Evolutionary conservation across 2,329 filamentous ascomycete species (phyloP), one percentile per base, ranked within the genome.

Genomic region (Calonectria multiphialidica): DNA sequence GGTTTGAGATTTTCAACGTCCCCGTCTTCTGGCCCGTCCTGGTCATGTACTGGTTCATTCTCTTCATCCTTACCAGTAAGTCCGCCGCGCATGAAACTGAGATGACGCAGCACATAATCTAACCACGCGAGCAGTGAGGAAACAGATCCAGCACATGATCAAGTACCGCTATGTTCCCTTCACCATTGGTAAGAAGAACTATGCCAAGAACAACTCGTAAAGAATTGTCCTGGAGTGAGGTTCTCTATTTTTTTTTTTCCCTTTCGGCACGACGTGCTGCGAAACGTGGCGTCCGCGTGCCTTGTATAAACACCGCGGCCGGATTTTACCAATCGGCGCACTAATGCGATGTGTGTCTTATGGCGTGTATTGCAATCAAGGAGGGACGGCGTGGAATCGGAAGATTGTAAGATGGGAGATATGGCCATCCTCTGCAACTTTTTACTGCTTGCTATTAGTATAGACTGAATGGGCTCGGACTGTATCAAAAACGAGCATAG

Each of bases 121-220:
- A 45, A 65, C 66, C 35, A 16, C 21, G 47, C 47, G 37, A 63
- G 35, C 79, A 98, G 95, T 99, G 97, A 92, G 97, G 86, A 95
- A 97, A 89, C 97, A 99, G 87, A 99, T 99, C 80, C 97, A 99
- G 88, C 97, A 98, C 87, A 99, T 99, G 97, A 96, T 99, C 90
- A 99, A 98, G 89, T 99, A 98, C 88, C 95, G 96, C 86, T 99
- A 98, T 83, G 95, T 98, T 35, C 95, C 96, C 47, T 98, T 98
- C 87, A 93, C 94, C 47, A 92, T 98, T 77, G 96, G 96, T 85
- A 98, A 98, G 91, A 89, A 94, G 75, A 92, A 91, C 82, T 97
- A 97, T 84, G 87, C 85, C 82, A 93, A 92, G 87, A 90, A 87
- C 85, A 92, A 86, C 86, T 85, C 86, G 67, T 86, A 80, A 76